A percentile compares a stretch with the other conserved stretches of the same genome.
These are phyloP conservation scores for Tubosaeta sp. DNA, from an alignment of 768 basidiomycete genomes.

Conservation along the genomic window DNA sequence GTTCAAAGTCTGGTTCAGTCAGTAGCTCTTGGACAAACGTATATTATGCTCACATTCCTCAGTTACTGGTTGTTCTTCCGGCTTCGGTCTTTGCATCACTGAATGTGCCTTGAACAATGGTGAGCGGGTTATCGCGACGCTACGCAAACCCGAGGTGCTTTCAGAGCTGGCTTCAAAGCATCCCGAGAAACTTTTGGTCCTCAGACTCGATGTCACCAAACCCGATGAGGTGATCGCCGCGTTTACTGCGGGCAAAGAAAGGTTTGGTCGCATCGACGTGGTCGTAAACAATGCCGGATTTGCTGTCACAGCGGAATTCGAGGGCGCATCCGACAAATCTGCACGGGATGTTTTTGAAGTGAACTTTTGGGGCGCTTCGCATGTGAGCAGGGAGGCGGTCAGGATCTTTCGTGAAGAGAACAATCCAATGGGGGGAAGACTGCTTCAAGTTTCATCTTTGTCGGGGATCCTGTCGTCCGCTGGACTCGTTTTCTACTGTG, in stretches of 20 bases:
- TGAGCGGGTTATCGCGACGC: slow-evolving; percentile 40
- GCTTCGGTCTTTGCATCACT: slow-evolving; percentile 35
- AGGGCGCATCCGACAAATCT: slow-evolving; percentile 30
- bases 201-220: slow-evolving; percentile 38
- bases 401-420: slow-evolving; percentile 22
- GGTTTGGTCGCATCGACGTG: slow-evolving; percentile 29
- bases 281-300: slow-evolving; percentile 29
- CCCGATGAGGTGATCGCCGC: slow-evolving; percentile 29
- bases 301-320: slow-evolving; percentile 31
- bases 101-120: slow-evolving; percentile 33
- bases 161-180: slow-evolving; percentile 24
- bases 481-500: slow-evolving; percentile 18
- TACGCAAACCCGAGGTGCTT: slow-evolving; percentile 35
- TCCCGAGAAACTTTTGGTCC: slow-evolving; percentile 30
- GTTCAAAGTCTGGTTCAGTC: slow-evolving; percentile 23
- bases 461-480: slow-evolving; percentile 22
- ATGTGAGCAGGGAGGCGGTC: slow-evolving; percentile 35
- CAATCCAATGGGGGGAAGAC: slow-evolving; percentile 33
- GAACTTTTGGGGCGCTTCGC: slow-evolving; percentile 42
- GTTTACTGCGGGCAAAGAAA: slow-evolving; percentile 29
- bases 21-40: background rate
- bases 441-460: slow-evolving; percentile 35
- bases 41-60: background rate
- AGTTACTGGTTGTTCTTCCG: slow-evolving; percentile 41
- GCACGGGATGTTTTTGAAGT: slow-evolving; percentile 39